Evolutionary conservation across 139 green algal species (phyloP).

Genomic region (Auxenochlorella pyrenoidosa): DNA sequence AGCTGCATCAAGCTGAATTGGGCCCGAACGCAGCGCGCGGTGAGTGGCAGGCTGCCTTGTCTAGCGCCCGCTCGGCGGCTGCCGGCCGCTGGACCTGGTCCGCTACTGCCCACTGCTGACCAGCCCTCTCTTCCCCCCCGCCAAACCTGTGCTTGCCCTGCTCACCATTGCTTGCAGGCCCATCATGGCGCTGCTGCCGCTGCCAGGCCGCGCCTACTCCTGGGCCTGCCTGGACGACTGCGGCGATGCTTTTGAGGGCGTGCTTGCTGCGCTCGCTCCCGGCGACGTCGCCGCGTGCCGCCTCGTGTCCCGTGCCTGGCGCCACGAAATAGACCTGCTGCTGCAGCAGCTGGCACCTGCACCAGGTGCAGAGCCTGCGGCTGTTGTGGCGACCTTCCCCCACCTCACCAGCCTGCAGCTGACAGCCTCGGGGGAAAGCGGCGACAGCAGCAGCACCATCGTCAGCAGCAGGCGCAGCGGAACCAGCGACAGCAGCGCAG

Average conservation of each 20-base stretch:
- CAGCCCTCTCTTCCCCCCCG: no score
- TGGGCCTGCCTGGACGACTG: neutral
- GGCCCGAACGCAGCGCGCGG: no score
- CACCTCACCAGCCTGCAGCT: neutral
- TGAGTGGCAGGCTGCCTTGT: no score
- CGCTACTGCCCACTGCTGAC: neutral
- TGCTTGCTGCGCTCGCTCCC: neutral
- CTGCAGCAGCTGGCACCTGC: neutral
- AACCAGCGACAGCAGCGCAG: neutral
- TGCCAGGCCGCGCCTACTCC: neutral
- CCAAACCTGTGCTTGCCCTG: neutral
- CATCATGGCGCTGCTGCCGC: no score
- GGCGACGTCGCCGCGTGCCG: conserved; percentile 19
- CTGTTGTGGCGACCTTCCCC: neutral
- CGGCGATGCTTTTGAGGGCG: conserved; percentile 25
- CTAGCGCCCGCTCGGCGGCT: neutral
- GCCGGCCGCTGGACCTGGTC: neutral
- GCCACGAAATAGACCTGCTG: neutral
- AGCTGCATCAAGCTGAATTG: no score
- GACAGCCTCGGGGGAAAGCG: neutral
- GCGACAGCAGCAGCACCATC: neutral
- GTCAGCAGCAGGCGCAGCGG: neutral
- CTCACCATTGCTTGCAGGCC: neutral
- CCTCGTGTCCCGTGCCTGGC: conserved; percentile 24
- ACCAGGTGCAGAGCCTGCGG: neutral